Percentiles rank a stretch among this genome's conserved stretches.
Evolutionary conservation across 2,329 filamentous ascomycete species (phyloP).

Genomic region (Arthrobotrys sphaeroides): DNA sequence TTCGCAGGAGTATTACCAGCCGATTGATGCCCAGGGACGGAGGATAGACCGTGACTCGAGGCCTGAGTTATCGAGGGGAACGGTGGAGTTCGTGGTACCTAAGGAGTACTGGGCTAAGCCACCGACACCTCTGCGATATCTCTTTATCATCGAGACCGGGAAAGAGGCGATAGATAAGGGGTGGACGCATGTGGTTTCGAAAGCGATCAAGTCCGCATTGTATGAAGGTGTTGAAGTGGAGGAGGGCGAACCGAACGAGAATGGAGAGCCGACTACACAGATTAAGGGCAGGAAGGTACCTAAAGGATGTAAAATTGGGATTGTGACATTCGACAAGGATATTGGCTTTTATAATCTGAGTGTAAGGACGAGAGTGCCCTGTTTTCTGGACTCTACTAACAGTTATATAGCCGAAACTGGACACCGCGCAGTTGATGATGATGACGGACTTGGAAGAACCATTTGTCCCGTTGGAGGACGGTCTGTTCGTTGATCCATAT

Average conservation of each 20-base stretch:
- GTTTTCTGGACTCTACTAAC: background rate
- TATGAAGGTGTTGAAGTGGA: slow-evolving; percentile 73
- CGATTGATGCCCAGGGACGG: slow-evolving; percentile 84
- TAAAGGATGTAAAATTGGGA: slow-evolving; percentile 84
- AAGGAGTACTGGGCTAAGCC: slow-evolving; percentile 99
- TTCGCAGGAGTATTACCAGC: slow-evolving; percentile 88
- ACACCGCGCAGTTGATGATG: slow-evolving; percentile 96
- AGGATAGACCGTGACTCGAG: slow-evolving; percentile 87
- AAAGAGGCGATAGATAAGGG: slow-evolving; percentile 91
- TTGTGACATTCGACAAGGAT: slow-evolving; percentile 95
- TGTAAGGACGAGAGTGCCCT: slow-evolving; percentile 64
- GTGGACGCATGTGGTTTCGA: slow-evolving; percentile 87
- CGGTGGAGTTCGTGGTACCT: slow-evolving; percentile 94
- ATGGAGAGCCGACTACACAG: slow-evolving; percentile 20
- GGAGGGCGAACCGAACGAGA: slow-evolving; percentile 62
- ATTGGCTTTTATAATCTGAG: slow-evolving; percentile 98
- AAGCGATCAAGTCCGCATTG: slow-evolving; percentile 83
- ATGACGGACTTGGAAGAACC: slow-evolving; percentile 98
- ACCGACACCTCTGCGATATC: slow-evolving; percentile 77
- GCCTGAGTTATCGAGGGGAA: slow-evolving; percentile 88
- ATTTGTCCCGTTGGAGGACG: slow-evolving; percentile 89
- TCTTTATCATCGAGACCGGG: slow-evolving; percentile 93
- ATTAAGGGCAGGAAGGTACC: slow-evolving; percentile 69
- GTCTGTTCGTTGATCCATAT: slow-evolving; percentile 92
- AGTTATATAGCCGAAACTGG: slow-evolving; percentile 70